Conservation (phyloP, 345 rosid species). For the Acer negundo region DNA sequence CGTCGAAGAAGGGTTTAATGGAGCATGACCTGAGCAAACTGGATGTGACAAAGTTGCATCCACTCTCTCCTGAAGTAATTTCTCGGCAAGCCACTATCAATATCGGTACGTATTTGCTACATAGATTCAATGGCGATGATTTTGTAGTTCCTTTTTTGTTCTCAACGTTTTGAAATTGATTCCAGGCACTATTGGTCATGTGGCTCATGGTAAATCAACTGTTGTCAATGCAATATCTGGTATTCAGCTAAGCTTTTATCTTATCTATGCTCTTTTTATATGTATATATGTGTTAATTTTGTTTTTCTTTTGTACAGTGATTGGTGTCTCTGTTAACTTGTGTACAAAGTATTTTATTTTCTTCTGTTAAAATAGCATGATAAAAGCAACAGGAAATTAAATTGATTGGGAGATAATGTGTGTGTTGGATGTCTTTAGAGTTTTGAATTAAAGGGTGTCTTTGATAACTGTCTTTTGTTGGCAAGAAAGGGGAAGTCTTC, state of each 20-base stretch:
- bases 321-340: background rate
- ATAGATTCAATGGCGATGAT: too few species aligned
- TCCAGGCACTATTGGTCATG: constrained; percentile 92
- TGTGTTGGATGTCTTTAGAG: too few species aligned
- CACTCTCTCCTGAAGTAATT: constrained; percentile 94
- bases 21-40: constrained; percentile 85
- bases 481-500: background rate
- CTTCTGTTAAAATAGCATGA: too few species aligned
- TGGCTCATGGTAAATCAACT: constrained; percentile 97
- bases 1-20: constrained; percentile 88
- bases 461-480: background rate
- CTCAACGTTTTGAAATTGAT: background rate
- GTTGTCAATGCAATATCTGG: constrained; percentile 97
- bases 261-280: background rate
- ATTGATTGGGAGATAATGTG: too few species aligned
- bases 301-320: background rate
- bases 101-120: constrained; percentile 48
- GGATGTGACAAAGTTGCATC: constrained; percentile 83
- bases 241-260: constrained; percentile 61
- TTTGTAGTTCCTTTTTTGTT: too few species aligned
- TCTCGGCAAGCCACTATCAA: constrained; percentile 97
- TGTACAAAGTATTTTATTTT: background rate
- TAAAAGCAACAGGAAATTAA: too few species aligned
- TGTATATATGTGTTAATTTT: background rate
- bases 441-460: background rate